Evolutionary conservation across 176 grass and related monocot species (phyloP).

Genomic region (Ensete glaucum): DNA sequence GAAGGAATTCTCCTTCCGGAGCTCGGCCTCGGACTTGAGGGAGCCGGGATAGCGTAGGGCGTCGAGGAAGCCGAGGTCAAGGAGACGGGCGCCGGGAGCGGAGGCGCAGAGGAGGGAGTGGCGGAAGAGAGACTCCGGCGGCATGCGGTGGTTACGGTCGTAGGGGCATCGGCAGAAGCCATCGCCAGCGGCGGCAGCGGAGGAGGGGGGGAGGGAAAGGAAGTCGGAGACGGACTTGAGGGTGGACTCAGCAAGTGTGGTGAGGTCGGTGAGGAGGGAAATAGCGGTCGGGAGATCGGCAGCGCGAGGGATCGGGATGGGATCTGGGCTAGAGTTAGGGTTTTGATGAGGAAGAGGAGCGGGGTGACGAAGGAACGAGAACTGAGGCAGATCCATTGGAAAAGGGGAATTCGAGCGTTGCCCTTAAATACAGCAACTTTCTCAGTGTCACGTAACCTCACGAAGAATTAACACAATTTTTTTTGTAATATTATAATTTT

Average conservation of each 20-base stretch:
- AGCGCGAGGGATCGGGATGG: neutral
- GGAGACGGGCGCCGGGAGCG: constrained; percentile 7
- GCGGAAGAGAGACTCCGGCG: constrained; percentile 28
- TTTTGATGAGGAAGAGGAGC: neutral
- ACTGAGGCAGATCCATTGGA: neutral
- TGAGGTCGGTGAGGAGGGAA: constrained; percentile 43
- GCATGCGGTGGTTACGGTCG: constrained; percentile 28
- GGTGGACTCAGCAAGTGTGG: constrained; percentile 40
- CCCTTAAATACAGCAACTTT: too few relatives aligned
- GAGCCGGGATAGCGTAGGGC: neutral
- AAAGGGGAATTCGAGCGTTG: neutral
- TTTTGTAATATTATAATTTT: too few relatives aligned
- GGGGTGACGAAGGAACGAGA: too few relatives aligned
- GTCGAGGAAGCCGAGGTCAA: constrained; percentile 4
- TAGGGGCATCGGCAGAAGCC: constrained; percentile 18
- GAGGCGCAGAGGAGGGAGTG: constrained; percentile 36
- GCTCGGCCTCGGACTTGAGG: constrained; percentile 2
- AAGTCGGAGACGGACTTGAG: constrained; percentile 33
- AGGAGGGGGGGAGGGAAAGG: constrained; percentile 9
- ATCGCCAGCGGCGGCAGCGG: neutral
- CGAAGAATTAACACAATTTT: too few relatives aligned
- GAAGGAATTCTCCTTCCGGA: constrained; percentile 3
- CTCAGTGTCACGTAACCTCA: too few relatives aligned
- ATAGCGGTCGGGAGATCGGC: constrained; percentile 24
- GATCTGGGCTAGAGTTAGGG: neutral